Evolutionary conservation across 2,329 filamentous ascomycete genomes (phyloP).

Genomic region (Penicillium decumbens): DNA sequence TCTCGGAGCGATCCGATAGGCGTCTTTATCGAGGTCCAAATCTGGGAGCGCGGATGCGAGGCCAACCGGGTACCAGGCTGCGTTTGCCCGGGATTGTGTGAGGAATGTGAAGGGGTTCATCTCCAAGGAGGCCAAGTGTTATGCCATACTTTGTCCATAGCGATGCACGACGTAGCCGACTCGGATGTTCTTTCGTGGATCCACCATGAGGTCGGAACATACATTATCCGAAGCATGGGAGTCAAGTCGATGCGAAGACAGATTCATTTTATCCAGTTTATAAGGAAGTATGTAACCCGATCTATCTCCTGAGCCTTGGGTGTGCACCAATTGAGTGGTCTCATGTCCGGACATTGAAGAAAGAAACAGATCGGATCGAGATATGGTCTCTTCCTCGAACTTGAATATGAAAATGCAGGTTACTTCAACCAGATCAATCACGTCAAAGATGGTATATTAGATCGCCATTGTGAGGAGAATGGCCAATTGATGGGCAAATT

Average conservation of each 20-base stretch:
- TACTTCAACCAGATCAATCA: too few species aligned
- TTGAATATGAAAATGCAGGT: too few species aligned
- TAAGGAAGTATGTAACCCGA: too few species aligned
- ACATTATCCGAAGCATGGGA: not conserved
- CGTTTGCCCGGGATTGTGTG: conserved; percentile 17
- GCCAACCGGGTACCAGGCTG: conserved; percentile 54
- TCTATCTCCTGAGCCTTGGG: too few species aligned
- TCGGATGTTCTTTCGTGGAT: not conserved
- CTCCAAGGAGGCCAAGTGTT: not conserved
- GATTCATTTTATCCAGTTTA: too few species aligned
- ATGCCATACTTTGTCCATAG: not conserved
- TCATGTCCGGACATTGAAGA: too few species aligned
- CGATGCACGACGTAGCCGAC: not conserved
- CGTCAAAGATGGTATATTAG: not conserved
- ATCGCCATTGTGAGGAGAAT: not conserved
- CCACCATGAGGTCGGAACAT: not conserved
- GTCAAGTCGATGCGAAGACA: too few species aligned
- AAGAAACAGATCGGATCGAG: too few species aligned
- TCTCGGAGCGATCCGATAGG: conserved; percentile 44
- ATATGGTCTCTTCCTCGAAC: too few species aligned
- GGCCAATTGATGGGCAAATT: not conserved
- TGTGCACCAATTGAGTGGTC: too few species aligned
- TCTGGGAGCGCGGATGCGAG: conserved; percentile 54
- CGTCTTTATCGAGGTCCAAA: conserved; percentile 36
- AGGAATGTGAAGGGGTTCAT: conserved; percentile 23